phyloP scores from a whole-genome alignment of 2,329 filamentous ascomycete genomes.

The Bipolaris sorokiniana region DNA sequence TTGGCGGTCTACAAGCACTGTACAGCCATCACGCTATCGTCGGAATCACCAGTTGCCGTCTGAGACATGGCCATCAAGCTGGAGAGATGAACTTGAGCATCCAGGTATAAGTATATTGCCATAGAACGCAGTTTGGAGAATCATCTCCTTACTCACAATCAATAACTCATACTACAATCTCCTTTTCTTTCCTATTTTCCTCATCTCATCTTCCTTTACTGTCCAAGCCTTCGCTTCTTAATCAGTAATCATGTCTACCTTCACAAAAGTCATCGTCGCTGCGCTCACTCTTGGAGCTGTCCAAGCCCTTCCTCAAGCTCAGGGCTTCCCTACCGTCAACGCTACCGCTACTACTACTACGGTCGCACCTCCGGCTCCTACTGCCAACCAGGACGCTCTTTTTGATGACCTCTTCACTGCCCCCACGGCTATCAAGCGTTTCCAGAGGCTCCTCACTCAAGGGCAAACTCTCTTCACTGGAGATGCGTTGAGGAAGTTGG shows the following conservation, averaged over 20 bases:
- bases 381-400: constrained; percentile 30
- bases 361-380: constrained; percentile 10
- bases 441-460: constrained; percentile 45
- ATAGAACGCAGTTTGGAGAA: constrained; percentile 7
- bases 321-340: constrained; percentile 6
- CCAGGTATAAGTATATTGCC: constrained; percentile 37
- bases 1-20: constrained; percentile 12
- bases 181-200: constrained; percentile 26
- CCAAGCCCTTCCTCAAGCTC: constrained; percentile 39
- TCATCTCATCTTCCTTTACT: constrained; percentile 22
- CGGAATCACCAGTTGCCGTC: constrained; percentile 19
- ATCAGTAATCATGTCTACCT: constrained; percentile 44
- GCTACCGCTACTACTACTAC: constrained; percentile 9
- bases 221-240: constrained; percentile 27
- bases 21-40: constrained; percentile 15
- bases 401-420: constrained; percentile 41
- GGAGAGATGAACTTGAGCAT: not conserved
- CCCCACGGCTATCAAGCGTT: constrained; percentile 48
- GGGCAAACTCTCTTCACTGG: constrained; percentile 39
- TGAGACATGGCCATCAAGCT: constrained; percentile 1
- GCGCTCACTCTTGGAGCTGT: constrained; percentile 41
- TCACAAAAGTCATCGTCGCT: constrained; percentile 44
- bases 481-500: constrained; percentile 45
- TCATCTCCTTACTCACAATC: constrained; percentile 38
- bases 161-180: constrained; percentile 35